phyloP scores from a whole-genome alignment of 208 protist species.

The Trypanosoma cruzi region DNA sequence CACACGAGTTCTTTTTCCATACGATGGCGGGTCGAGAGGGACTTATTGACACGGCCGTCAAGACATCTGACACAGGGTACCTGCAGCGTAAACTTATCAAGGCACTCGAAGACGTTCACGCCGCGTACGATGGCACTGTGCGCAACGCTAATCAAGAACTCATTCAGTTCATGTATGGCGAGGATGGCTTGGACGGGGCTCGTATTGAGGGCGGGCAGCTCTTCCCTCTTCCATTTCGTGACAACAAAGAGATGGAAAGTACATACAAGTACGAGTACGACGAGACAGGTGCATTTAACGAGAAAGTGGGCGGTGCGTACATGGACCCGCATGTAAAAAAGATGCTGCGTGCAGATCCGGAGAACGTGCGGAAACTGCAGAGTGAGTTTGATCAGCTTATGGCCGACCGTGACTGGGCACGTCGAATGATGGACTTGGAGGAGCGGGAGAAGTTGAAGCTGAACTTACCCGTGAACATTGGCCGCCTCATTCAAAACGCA shows the following conservation, averaged over 20 bases:
- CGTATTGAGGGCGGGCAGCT: conserved; percentile 92
- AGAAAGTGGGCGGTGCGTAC: conserved; percentile 75
- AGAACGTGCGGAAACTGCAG: conserved; percentile 76
- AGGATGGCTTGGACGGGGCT: conserved; percentile 98
- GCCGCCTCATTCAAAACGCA: conserved; percentile 96
- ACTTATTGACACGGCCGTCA: conserved; percentile 99
- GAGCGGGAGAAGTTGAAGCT: conserved; percentile 69
- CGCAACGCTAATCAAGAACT: conserved; percentile 96
- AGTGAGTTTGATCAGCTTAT: conserved; percentile 93
- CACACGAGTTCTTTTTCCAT: conserved; percentile 99
- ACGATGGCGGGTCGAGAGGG: conserved; percentile 99
- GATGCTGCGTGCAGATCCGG: conserved; percentile 74
- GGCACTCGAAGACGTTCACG: conserved; percentile 98
- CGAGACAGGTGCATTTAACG: conserved; percentile 71
- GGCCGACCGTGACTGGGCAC: conserved; percentile 75
- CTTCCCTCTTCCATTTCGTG: conserved; percentile 66
- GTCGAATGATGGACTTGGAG: conserved; percentile 70
- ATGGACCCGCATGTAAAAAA: conserved; percentile 90
- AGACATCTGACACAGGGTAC: conserved; percentile 98
- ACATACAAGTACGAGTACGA: conserved; percentile 83
- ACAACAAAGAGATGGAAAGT: conserved; percentile 68
- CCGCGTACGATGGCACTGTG: conserved; percentile 98
- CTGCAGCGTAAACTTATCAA: conserved; percentile 97
- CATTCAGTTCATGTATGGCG: conserved; percentile 99
- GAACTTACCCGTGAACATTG: conserved; percentile 94